A percentile compares a stretch with the other conserved stretches of the same genome.
Evolutionary conservation across 768 basidiomycete species (phyloP).

Genomic region (Boletus reticuloceps): DNA sequence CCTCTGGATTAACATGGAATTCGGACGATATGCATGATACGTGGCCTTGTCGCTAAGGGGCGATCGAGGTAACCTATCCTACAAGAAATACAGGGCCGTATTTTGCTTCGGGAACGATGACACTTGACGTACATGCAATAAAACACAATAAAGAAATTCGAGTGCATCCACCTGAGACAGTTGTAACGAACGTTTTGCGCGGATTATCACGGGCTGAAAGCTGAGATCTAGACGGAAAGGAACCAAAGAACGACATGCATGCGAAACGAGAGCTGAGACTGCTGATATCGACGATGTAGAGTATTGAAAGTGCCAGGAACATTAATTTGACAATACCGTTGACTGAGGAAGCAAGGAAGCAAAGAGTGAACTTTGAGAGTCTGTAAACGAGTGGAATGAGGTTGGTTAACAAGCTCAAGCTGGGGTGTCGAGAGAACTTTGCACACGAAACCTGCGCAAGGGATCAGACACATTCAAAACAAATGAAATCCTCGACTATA

Average conservation of each 20-base stretch:
- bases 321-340: background rate
- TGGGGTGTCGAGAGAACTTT: background rate
- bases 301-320: constrained; percentile 2
- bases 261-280: background rate
- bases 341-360: background rate
- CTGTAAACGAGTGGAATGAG: background rate
- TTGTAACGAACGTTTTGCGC: constrained; percentile 13
- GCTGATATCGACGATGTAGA: constrained; percentile 4
- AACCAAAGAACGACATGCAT: constrained; percentile 5
- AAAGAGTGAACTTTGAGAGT: background rate
- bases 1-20: constrained; percentile 2
- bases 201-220: background rate
- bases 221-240: background rate
- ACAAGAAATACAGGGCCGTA: constrained; percentile 18
- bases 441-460: background rate
- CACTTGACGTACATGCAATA: constrained; percentile 17
- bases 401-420: background rate
- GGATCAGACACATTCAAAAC: background rate
- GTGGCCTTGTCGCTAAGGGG: background rate
- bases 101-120: constrained; percentile 6
- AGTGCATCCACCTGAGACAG: constrained; percentile 16
- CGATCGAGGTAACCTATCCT: constrained; percentile 7
- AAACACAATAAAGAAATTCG: constrained; percentile 6
- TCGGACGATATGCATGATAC: background rate
- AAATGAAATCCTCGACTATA: background rate